These are phyloP conservation scores for Boletus eberwhitei DNA, from an alignment of 768 basidiomycete genomes.

Conservation along the genomic window DNA sequence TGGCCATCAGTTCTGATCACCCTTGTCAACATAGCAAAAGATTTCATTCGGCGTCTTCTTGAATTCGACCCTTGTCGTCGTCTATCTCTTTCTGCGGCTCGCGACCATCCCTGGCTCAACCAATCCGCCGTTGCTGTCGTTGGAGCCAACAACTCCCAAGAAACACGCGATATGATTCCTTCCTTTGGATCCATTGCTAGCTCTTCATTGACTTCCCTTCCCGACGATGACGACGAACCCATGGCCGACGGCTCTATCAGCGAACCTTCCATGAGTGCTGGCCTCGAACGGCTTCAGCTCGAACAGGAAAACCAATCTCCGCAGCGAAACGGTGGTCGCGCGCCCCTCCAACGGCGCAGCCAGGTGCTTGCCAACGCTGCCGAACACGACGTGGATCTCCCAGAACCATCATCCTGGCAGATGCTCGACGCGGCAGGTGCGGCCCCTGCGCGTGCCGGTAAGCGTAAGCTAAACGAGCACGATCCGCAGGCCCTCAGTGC, in stretches of 20 bases:
- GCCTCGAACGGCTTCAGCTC: slow-evolving; percentile 34
- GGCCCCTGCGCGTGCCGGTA: slow-evolving; percentile 28
- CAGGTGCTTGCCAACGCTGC: slow-evolving; percentile 46
- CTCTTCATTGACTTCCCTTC: slow-evolving; percentile 22
- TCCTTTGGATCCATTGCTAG: slow-evolving; percentile 11
- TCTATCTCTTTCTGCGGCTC: slow-evolving; percentile 69
- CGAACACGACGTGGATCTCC: slow-evolving; percentile 38
- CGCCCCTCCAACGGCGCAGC: slow-evolving; percentile 45
- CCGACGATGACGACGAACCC: slow-evolving; percentile 19
- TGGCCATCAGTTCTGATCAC: not conserved
- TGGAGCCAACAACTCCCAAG: not conserved
- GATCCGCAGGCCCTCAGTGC: slow-evolving; percentile 27
- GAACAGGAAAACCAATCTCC: slow-evolving; percentile 14
- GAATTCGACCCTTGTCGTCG: slow-evolving; percentile 59
- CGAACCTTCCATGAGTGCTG: slow-evolving; percentile 31
- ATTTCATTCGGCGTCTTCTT: slow-evolving; percentile 69
- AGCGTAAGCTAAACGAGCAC: slow-evolving; percentile 37
- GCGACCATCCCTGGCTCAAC: slow-evolving; percentile 74
- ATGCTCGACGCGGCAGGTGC: slow-evolving; percentile 41
- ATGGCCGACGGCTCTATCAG: slow-evolving; percentile 12
- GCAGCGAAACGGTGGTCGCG: slow-evolving; percentile 12
- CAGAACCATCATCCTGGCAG: slow-evolving; percentile 56
- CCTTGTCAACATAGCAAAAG: slow-evolving; percentile 48
- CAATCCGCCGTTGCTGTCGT: not conserved
- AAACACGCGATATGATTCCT: slow-evolving; percentile 1